A percentile compares a stretch with the other conserved stretches of the same genome.
phyloP scores from a whole-genome alignment of 2,329 filamentous ascomycete species.

The Elsinoe arachidis region DNA sequence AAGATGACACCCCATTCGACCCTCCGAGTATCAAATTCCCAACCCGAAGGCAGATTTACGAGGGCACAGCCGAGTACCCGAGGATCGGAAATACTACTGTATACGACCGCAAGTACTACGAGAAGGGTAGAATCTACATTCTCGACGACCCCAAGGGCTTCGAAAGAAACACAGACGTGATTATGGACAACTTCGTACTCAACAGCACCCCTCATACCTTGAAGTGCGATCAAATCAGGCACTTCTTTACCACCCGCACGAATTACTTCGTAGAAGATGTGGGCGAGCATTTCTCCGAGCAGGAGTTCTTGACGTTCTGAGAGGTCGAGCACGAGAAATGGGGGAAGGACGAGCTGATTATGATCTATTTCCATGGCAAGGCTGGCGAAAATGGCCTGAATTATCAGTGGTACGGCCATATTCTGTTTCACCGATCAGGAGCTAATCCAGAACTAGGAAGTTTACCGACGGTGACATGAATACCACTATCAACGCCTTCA shows the following conservation, averaged over 20 bases:
- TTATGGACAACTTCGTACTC: too few species aligned
- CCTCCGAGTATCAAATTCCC: background rate
- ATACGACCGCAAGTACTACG: constrained; percentile 12
- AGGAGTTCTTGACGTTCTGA: background rate
- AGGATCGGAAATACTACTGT: background rate
- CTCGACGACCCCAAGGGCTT: background rate
- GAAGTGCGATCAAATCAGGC: background rate
- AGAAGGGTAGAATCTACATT: constrained; percentile 1
- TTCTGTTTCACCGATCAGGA: too few species aligned
- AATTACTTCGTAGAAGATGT: background rate
- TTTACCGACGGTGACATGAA: background rate
- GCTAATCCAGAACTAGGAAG: too few species aligned
- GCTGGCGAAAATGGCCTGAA: constrained; percentile 1
- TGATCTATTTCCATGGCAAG: constrained; percentile 8
- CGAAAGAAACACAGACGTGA: background rate
- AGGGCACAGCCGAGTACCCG: background rate
- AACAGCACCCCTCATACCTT: background rate
- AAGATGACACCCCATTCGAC: background rate
- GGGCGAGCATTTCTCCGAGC: background rate
- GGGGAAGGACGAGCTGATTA: background rate
- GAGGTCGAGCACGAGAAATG: background rate
- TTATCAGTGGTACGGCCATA: constrained; percentile 5
- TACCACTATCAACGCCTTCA: background rate
- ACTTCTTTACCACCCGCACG: background rate
- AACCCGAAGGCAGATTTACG: background rate